Base-by-base conservation (phyloP, 2,329 filamentous ascomycete genomes). In the Botryosphaeria dothidea region DNA sequence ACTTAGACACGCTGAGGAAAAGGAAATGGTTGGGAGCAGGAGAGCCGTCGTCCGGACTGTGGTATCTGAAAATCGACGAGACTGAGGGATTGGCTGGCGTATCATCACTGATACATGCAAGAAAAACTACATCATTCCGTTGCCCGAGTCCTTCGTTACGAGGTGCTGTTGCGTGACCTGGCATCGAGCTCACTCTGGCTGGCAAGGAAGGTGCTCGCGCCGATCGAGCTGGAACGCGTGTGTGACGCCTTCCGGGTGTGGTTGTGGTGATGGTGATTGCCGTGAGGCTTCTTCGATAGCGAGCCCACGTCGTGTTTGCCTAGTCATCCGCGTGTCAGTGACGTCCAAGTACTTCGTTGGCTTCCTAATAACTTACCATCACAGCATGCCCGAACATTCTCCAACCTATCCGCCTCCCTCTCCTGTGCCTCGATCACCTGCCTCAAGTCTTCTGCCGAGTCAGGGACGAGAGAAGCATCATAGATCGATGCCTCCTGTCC, bases 341-440 rank as follows among this genome's bases (percentile, higher is more conserved):
- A 66, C 62, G 56, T 65, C 19, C 23, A 13, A 61, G 7, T 66
- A 23, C n/a, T 29, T 21, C 31, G 52, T 34, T 31, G 11, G 62
- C 17, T 60, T 17, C 9, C 25, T 11, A 45, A 17, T 19, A 27
- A 61, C 63, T 61, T 46, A 65, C 93, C 95, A 85, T 98, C 95
- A 79, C 95, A 99, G 81, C 95, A 99, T 66, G 94, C 93, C 74
- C 95, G 86, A 69, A 99, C 95, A 77, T 99, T 97, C 83, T 98
- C 94, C 72, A 98, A 84, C 67, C 89, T 85, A 74, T 93, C 91
- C 27, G 89, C 83, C 69, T 93, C 91, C 62, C 88, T 83, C 72
- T 94, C 90, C 74, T 93, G 89, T 56, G 79, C 84, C 78, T 94
- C 91, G 71, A 94, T 92, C 68, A 93, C 88, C 68, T 89, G 85